Conservation (phyloP, 1,139 yeast species). For the Zhuliangozyma parablackwelliae region DNA sequence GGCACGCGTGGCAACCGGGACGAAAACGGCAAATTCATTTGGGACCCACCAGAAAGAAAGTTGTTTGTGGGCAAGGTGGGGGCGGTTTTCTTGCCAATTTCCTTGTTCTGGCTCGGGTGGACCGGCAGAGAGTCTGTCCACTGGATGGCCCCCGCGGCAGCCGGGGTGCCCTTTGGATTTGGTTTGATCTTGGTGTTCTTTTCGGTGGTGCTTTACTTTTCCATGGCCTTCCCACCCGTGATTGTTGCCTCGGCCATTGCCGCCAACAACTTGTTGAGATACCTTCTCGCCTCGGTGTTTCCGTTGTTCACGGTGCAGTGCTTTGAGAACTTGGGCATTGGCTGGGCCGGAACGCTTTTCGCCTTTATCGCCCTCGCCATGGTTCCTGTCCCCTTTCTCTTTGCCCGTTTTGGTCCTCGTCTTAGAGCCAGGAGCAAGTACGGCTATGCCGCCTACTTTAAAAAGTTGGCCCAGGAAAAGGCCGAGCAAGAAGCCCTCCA, state of each 20-base stretch:
- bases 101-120: constrained; percentile 84
- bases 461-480: constrained; percentile 23
- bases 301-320: constrained; percentile 45
- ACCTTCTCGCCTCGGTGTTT: constrained; percentile 58
- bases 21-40: constrained; percentile 48
- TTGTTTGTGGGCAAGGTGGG: constrained; percentile 51
- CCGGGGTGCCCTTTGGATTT: constrained; percentile 74
- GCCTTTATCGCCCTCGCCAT: constrained; percentile 31
- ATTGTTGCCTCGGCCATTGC: constrained; percentile 75
- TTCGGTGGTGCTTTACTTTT: constrained; percentile 64
- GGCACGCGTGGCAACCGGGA: constrained; percentile 59
- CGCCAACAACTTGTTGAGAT: constrained; percentile 71
- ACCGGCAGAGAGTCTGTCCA: constrained; percentile 54
- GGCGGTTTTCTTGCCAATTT: constrained; percentile 59
- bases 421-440: constrained; percentile 53
- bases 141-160: constrained; percentile 76
- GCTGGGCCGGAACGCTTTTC: constrained; percentile 36
- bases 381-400: constrained; percentile 40
- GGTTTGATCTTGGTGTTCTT: constrained; percentile 74
- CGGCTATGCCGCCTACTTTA: constrained; percentile 53
- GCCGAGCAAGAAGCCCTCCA: constrained; percentile 11
- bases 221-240: constrained; percentile 70
- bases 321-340: constrained; percentile 34
- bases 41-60: constrained; percentile 36
- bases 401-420: constrained; percentile 51